A percentile compares a stretch with the other conserved stretches of the same genome.
Conservation (phyloP, 257 asterid species). For the Solanum chilense region DNA sequence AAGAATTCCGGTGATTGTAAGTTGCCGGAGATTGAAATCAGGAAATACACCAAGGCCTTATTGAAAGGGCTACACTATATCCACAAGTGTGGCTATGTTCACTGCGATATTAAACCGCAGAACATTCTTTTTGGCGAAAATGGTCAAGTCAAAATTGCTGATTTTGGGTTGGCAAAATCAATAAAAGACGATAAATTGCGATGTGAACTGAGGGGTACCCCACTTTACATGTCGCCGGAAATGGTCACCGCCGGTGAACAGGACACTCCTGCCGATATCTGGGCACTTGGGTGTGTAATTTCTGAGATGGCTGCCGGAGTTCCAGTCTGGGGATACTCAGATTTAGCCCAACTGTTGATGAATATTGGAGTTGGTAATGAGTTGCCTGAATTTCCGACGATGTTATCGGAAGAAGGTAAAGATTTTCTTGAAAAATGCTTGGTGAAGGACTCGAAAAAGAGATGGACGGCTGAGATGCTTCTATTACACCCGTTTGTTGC, state of each 20-base stretch:
- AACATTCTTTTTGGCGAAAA: constrained; percentile 42
- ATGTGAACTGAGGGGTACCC: constrained; percentile 67
- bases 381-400: constrained; percentile 46
- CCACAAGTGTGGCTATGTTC: constrained; percentile 63
- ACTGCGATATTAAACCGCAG: constrained; percentile 82
- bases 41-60: constrained; percentile 31
- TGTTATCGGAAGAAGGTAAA: constrained; percentile 47
- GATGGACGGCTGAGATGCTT: constrained; percentile 99
- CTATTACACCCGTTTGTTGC: constrained; percentile 53
- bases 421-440: constrained; percentile 59
- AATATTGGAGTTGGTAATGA: constrained; percentile 55
- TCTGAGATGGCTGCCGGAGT: constrained; percentile 56
- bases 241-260: constrained; percentile 57
- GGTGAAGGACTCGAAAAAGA: constrained; percentile 32
- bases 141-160: constrained; percentile 51
- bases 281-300: constrained; percentile 84
- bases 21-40: constrained; percentile 33
- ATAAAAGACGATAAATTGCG: neutral
- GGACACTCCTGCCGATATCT: constrained; percentile 56
- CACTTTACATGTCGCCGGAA: constrained; percentile 92
- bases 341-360: constrained; percentile 43
- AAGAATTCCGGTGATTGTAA: constrained; percentile 14
- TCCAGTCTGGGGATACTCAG: constrained; percentile 48
- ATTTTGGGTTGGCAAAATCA: constrained; percentile 73
- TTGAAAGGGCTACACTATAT: constrained; percentile 47